These are phyloP conservation scores for Physcomitrium patens DNA, from an alignment of 225 moss, liverwort and hornwort species.

Conservation along the genomic window DNA sequence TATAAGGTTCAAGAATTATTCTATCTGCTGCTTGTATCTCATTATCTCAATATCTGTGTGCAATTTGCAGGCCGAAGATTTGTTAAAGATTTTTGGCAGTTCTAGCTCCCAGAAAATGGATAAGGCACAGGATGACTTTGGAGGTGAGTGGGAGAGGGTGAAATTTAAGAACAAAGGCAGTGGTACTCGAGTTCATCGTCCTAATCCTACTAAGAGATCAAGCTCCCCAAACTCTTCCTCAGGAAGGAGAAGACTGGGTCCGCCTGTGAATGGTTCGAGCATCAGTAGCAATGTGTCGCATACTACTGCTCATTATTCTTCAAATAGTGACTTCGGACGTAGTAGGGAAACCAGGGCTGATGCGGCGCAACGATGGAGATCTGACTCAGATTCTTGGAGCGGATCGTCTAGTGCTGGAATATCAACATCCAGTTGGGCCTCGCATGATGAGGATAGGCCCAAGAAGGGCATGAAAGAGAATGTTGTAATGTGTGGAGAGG, in stretches of 20 bases:
- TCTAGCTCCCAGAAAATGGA: conserved; percentile 55
- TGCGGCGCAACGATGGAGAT: conserved; percentile 84
- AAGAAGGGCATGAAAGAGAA: conserved; percentile 77
- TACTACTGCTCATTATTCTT: conserved; percentile 48
- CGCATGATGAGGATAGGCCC: conserved; percentile 83
- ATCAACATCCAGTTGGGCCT: conserved; percentile 72
- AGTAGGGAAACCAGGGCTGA: conserved; percentile 77
- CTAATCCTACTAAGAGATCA: conserved; percentile 65
- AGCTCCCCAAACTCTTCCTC: conserved; percentile 65
- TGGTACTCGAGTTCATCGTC: conserved; percentile 64
- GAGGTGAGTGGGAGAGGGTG: conserved; percentile 96
- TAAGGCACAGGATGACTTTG: conserved; percentile 68
- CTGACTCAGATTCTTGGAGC: conserved; percentile 84
- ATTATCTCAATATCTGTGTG: conserved; percentile 13
- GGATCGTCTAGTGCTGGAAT: conserved; percentile 83
- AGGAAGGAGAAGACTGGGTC: conserved; percentile 67
- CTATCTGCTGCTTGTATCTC: conserved; percentile 23
- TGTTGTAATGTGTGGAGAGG: conserved; percentile 60
- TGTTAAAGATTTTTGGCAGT: conserved; percentile 85
- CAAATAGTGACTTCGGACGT: conserved; percentile 71
- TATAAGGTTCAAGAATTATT: conserved; percentile 6
- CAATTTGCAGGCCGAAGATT: conserved; percentile 72
- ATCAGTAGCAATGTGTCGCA: conserved; percentile 53
- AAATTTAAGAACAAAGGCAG: conserved; percentile 84
- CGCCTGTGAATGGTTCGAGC: conserved; percentile 51